Percentiles rank a stretch among this genome's conserved stretches.
These are phyloP conservation scores for Candida sithepensis DNA, from an alignment of 805 yeast genomes.

Conservation along the genomic window DNA sequence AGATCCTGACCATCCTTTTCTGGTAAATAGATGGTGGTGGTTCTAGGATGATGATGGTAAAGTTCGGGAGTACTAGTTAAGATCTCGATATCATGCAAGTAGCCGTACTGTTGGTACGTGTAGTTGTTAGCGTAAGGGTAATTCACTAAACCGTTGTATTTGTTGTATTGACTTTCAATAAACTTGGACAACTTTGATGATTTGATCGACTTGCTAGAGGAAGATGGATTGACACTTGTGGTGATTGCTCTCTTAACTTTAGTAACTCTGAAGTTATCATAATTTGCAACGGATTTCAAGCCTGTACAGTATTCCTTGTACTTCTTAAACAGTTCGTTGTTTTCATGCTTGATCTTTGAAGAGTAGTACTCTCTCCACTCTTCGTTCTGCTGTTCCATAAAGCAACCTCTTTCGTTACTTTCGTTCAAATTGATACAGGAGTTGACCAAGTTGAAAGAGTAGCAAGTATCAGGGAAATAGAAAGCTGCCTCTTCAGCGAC, in stretches of 20 bases:
- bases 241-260: conserved; percentile 6
- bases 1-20: conserved; percentile 16
- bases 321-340: conserved; percentile 36
- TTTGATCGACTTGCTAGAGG: not conserved
- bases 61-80: conserved; percentile 47
- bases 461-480: conserved; percentile 35
- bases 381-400: conserved; percentile 31
- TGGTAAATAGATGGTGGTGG: conserved; percentile 2
- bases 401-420: conserved; percentile 31
- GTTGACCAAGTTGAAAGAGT: conserved; percentile 27
- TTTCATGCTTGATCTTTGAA: conserved; percentile 38
- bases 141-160: conserved; percentile 31
- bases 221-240: not conserved
- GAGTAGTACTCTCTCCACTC: conserved; percentile 43
- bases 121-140: conserved; percentile 54
- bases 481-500: conserved; percentile 22
- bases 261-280: conserved; percentile 7
- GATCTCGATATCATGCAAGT: conserved; percentile 44
- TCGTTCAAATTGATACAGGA: conserved; percentile 23
- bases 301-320: conserved; percentile 34
- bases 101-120: conserved; percentile 46
- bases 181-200: conserved; percentile 21
- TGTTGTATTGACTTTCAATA: conserved; percentile 22
- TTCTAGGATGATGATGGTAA: conserved; percentile 35
- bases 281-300: conserved; percentile 8